A percentile compares a stretch with the other conserved stretches of the same genome.
phyloP scores from a whole-genome alignment of 2,329 filamentous ascomycete genomes.

The Pyrenochaeta sp. region DNA sequence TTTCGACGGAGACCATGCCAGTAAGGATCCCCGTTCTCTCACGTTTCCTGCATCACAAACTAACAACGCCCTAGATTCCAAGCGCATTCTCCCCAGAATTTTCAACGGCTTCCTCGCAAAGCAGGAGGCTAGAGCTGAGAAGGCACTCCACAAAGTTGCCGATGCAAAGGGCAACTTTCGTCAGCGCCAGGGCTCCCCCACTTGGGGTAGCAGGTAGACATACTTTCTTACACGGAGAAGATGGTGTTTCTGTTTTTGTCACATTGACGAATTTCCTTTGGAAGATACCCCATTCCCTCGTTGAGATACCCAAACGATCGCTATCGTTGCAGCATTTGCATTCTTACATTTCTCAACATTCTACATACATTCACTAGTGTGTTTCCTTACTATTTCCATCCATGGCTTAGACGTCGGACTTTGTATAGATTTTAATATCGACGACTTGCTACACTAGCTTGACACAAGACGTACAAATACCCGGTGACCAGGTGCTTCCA shows the following conservation, averaged over 20 bases:
- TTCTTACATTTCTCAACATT: not conserved
- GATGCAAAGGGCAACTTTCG: conserved; percentile 50
- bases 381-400: not conserved
- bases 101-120: conserved; percentile 47
- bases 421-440: conserved; percentile 10
- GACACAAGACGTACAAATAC: too few relatives aligned
- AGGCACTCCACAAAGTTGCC: conserved; percentile 47
- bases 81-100: conserved; percentile 40
- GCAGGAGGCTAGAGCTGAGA: conserved; percentile 44
- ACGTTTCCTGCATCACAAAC: conserved; percentile 1
- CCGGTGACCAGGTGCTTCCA: conserved; percentile 17
- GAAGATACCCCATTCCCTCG: conserved; percentile 37
- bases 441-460: conserved; percentile 13
- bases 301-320: conserved; percentile 40
- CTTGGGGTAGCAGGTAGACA: conserved; percentile 46
- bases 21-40: conserved; percentile 57
- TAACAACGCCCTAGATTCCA: conserved; percentile 38
- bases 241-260: conserved; percentile 18
- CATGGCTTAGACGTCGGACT: conserved; percentile 1
- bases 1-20: conserved; percentile 80
- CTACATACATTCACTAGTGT: not conserved
- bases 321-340: conserved; percentile 22
- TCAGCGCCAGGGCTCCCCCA: conserved; percentile 45
- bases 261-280: conserved; percentile 21
- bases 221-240: conserved; percentile 1